Conservation (phyloP, 441 rosid species). For the Bocquillonia castaneifolia region DNA sequence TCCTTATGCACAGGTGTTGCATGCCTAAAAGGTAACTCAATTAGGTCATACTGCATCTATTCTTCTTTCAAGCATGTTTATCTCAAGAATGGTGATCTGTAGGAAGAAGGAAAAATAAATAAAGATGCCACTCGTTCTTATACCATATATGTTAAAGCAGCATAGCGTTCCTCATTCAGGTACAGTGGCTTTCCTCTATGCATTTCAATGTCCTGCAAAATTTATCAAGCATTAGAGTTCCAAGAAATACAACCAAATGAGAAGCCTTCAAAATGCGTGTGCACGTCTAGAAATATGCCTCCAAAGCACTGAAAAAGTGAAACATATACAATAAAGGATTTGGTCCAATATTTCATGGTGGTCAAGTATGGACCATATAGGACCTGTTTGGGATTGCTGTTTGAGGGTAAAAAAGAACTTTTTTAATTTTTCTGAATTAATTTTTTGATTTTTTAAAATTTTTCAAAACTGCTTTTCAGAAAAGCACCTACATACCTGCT, state of each 20-base stretch:
- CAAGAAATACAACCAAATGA: background rate
- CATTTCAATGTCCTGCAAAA: conserved; percentile 70
- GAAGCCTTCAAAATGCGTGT: background rate
- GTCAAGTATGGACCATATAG: background rate
- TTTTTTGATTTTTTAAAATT: no score
- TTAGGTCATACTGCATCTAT: background rate
- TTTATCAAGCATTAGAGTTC: background rate
- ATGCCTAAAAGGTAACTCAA: background rate
- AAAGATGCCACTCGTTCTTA: conserved; percentile 14
- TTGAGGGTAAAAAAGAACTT: no score
- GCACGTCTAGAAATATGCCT: background rate
- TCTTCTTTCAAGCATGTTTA: background rate
- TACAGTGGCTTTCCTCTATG: conserved; percentile 83
- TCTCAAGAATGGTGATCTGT: background rate
- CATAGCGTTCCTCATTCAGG: conserved; percentile 92
- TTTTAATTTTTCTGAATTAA: no score
- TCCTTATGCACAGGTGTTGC: background rate
- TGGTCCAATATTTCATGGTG: background rate
- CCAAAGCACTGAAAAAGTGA: background rate
- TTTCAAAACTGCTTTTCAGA: no score
- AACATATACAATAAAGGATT: background rate
- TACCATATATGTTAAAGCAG: conserved; percentile 81
- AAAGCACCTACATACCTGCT: no score
- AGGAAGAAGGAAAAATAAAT: background rate
- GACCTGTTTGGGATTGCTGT: no score